phyloP scores from a whole-genome alignment of 805 yeast genomes.

The Candida patagonica region DNA sequence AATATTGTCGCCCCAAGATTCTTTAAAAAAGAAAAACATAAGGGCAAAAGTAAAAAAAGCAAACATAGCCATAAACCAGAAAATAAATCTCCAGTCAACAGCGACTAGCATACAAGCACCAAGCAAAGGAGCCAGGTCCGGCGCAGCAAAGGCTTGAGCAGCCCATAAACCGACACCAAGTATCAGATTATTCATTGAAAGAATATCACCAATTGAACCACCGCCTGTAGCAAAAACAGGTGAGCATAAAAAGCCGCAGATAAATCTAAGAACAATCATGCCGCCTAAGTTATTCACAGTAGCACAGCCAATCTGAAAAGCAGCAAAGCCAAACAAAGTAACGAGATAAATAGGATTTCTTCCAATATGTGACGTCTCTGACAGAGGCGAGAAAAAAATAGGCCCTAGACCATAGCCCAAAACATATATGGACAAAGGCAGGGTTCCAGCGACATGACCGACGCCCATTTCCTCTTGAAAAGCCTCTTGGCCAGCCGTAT shows the following conservation, averaged over 20 bases:
- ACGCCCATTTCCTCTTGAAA: constrained; percentile 36
- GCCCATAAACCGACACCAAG: constrained; percentile 45
- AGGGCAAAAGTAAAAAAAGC: constrained; percentile 32
- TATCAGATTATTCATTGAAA: constrained; percentile 32
- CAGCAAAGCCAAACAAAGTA: constrained; percentile 38
- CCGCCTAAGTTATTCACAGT: constrained; percentile 42
- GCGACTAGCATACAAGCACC: constrained; percentile 41
- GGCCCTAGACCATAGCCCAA: constrained; percentile 63
- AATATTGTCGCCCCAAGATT: constrained; percentile 5
- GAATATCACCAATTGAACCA: constrained; percentile 46
- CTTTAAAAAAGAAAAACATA: constrained; percentile 8
- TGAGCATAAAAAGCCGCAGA: constrained; percentile 48
- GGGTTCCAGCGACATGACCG: constrained; percentile 39
- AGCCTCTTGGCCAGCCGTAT: constrained; percentile 42
- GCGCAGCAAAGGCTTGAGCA: constrained; percentile 46
- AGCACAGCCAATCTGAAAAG: constrained; percentile 51
- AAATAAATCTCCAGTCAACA: constrained; percentile 45
- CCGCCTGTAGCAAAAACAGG: constrained; percentile 53
- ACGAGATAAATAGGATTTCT: constrained; percentile 41
- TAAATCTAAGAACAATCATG: constrained; percentile 40
- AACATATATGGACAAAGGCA: constrained; percentile 50
- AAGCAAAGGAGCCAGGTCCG: constrained; percentile 46
- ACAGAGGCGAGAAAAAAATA: constrained; percentile 50
- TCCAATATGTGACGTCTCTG: constrained; percentile 38
- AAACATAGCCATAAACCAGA: constrained; percentile 40